Base-by-base conservation (phyloP, 257 asterid species). In the Jasminum sambac region DNA sequence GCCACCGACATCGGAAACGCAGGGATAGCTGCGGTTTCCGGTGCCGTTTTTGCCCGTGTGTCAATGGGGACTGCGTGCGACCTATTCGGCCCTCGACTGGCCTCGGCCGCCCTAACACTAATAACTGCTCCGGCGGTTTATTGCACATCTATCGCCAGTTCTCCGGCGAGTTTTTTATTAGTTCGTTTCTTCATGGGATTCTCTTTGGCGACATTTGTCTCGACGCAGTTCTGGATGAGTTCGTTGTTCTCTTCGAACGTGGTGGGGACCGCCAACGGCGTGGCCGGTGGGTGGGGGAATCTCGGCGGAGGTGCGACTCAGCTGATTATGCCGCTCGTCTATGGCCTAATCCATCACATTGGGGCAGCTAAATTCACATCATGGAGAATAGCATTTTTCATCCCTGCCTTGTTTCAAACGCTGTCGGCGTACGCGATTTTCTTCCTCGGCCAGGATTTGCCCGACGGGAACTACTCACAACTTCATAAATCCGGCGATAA, bases 211-310 rank as follows among this genome's bases (percentile, higher is more conserved):
- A 90, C 96, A 8, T 93, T 93, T 55, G 98, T 93, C 8, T 93
- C 97, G 0, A 89, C 96, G 0, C 98, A 93, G 30, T 93, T 85
- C 72, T 93, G 97, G 98, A 89, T 90, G 97, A 93, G 98, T 75
- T 87, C 97, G 6, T 60, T 93, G 80, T 93, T 93, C 77, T 78
- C 83, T 8, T 26, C 74, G 0, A 78, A 30, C 0, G 92, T 93
- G 34, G 91, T 93, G 34, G 98, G 90, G 59, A 87, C 95, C 0
- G 97, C 96, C 3, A 93, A 93, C 60, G 97, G 97, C 9, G 24
- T 90, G 5, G 73, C 97, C 0, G 98, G 94, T 8, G 97, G 98
- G 0, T 90, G 98, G 98, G 98, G 98, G 0, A 94, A 94, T 50
- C 95, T 91, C 11, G 98, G 98, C 26, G 96, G 96, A 25, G 96